Conservation (phyloP, 2,329 filamentous ascomycete genomes). For the Microdochium bolleyi region DNA sequence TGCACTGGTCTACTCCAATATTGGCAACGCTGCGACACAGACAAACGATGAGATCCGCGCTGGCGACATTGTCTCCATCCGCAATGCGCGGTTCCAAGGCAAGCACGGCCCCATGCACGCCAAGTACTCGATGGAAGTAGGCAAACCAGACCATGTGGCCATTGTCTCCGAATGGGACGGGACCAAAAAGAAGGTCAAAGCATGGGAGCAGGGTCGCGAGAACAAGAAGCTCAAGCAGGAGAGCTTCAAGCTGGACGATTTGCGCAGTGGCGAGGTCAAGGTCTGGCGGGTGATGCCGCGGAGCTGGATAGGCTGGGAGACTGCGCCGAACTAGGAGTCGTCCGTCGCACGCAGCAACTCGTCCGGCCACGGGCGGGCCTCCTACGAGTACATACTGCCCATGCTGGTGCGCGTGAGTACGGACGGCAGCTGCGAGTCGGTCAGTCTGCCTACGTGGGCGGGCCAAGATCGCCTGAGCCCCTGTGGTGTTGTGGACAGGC, state of each 20-base stretch:
- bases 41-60: conserved; percentile 89
- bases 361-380: conserved; percentile 5
- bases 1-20: conserved; percentile 86
- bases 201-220: conserved; percentile 92
- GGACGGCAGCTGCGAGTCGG: conserved; percentile 8
- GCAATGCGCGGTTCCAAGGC: conserved; percentile 90
- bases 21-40: conserved; percentile 86
- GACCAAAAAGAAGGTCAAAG: conserved; percentile 93
- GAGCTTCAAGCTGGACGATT: conserved; percentile 87
- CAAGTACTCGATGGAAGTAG: conserved; percentile 84
- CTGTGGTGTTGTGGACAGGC: neutral
- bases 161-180: conserved; percentile 96
- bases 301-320: conserved; percentile 86
- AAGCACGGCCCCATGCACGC: conserved; percentile 93
- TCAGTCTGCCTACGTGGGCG: neutral
- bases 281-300: conserved; percentile 94
- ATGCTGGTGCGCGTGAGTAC: conserved; percentile 15
- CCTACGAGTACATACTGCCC: conserved; percentile 15
- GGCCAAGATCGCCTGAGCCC: neutral
- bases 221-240: conserved; percentile 89
- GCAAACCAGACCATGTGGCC: conserved; percentile 81
- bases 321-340: conserved; percentile 39
- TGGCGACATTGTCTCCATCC: conserved; percentile 86
- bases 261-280: conserved; percentile 90
- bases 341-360: conserved; percentile 2